phyloP scores from a whole-genome alignment of 495 filamentous ascomycete species.

The Darksidea phi region DNA sequence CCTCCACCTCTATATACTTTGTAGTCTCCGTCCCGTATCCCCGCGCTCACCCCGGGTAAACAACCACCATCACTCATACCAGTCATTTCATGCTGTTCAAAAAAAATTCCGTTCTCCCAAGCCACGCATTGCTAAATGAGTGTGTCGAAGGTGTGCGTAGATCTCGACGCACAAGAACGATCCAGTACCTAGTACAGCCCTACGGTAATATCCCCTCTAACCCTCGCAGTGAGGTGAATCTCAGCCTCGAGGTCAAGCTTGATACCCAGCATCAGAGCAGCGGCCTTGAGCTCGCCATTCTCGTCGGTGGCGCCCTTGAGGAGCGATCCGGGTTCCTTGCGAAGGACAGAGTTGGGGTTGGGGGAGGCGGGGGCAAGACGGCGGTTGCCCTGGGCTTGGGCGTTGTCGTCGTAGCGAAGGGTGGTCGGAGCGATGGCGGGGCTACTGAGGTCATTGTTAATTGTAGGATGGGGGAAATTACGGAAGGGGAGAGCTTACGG shows the following conservation, averaged over 20 bases:
- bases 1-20: too few relatives aligned
- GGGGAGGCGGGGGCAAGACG: not conserved
- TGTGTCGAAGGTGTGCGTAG: not conserved
- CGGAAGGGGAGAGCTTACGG: too few relatives aligned
- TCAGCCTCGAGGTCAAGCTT: conserved; percentile 29
- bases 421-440: too few relatives aligned
- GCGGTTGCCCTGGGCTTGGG: conserved; percentile 6
- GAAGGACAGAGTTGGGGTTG: not conserved
- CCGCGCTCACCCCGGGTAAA: too few relatives aligned
- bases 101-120: too few relatives aligned
- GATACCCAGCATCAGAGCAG: conserved; percentile 19
- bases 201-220: conserved; percentile 27
- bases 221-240: conserved; percentile 21
- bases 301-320: conserved; percentile 22
- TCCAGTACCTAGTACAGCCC: conserved; percentile 14
- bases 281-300: conserved; percentile 20
- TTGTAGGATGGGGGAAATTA: too few relatives aligned
- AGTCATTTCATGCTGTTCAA: too few relatives aligned
- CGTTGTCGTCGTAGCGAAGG: not conserved
- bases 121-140: not conserved
- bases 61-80: too few relatives aligned
- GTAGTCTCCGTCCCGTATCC: too few relatives aligned
- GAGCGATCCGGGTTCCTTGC: conserved; percentile 10
- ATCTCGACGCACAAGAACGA: too few relatives aligned
- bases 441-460: too few relatives aligned